Evolutionary conservation across 805 yeast species (phyloP).

Genomic region (Yarrowia sp.): DNA sequence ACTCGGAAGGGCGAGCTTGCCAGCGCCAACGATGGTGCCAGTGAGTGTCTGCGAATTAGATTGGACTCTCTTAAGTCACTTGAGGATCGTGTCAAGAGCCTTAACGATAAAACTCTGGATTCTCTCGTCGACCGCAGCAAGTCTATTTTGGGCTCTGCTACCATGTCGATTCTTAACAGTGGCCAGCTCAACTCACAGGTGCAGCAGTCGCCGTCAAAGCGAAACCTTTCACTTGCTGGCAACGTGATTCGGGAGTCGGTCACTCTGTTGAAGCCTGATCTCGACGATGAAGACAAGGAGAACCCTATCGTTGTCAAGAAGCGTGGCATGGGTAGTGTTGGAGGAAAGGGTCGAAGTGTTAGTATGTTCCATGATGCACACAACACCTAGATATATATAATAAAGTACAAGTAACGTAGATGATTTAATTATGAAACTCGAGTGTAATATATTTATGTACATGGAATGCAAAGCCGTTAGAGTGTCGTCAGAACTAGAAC

Average conservation of each 20-base stretch:
- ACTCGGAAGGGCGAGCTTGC: neutral
- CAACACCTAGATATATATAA: neutral
- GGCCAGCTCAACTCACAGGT: constrained; percentile 5
- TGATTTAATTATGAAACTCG: neutral
- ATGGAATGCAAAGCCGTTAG: neutral
- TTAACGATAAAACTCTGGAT: constrained; percentile 33
- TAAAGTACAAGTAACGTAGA: neutral
- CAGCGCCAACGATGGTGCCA: neutral
- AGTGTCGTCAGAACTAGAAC: neutral
- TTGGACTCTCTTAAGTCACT: constrained; percentile 35
- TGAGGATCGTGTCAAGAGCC: constrained; percentile 34
- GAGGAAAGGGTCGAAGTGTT: constrained; percentile 23
- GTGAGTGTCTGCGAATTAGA: constrained; percentile 29
- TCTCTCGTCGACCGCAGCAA: constrained; percentile 36
- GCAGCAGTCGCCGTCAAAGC: neutral
- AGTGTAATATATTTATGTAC: neutral
- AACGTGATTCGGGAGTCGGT: neutral
- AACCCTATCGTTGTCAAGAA: constrained; percentile 12
- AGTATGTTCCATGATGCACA: constrained; percentile 14
- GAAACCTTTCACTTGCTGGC: constrained; percentile 7
- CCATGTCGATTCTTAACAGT: constrained; percentile 32
- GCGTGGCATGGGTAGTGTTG: neutral
- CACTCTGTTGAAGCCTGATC: neutral
- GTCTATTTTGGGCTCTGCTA: constrained; percentile 34
- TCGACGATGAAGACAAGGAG: constrained; percentile 16